Percentiles rank a stretch among this genome's conserved stretches.
These are phyloP conservation scores for Carex arenaria DNA, from an alignment of 202 grass and related monocot genomes.

Conservation along the genomic window DNA sequence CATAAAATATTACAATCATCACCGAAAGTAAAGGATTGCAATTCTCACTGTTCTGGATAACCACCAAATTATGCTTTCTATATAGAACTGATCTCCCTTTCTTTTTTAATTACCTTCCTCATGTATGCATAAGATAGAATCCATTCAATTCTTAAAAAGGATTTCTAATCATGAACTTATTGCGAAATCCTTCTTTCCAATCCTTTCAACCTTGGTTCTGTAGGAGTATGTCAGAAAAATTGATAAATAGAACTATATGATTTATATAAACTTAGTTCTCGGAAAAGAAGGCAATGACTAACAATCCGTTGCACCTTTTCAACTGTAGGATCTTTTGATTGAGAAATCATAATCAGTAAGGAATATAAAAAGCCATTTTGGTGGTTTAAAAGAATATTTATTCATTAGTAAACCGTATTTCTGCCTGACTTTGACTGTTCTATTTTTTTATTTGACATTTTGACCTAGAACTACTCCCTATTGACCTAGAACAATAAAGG, in stretches of 20 bases:
- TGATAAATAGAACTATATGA: neutral
- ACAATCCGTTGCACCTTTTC: neutral
- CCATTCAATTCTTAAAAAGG: no score
- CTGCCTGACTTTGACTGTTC: constrained; percentile 7
- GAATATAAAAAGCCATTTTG: neutral
- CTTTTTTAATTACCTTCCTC: no score
- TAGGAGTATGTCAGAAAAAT: neutral
- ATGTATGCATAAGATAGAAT: no score
- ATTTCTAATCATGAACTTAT: neutral
- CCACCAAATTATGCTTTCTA: neutral
- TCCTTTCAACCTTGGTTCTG: neutral
- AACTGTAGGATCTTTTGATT: neutral
- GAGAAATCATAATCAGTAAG: neutral
- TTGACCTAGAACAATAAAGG: neutral
- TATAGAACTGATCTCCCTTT: no score
- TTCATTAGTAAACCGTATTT: neutral
- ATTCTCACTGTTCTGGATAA: neutral
- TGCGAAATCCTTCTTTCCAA: neutral
- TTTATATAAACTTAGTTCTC: no score
- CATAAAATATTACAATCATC: neutral
- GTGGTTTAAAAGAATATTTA: neutral
- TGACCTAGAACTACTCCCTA: neutral
- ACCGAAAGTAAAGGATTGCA: neutral
- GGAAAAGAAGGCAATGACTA: no score
- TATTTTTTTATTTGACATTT: neutral